Evolutionary conservation across 176 grass and related monocot genomes (phyloP), one percentile per base, ranked within the genome.

Genomic region (Musa acuminata): DNA sequence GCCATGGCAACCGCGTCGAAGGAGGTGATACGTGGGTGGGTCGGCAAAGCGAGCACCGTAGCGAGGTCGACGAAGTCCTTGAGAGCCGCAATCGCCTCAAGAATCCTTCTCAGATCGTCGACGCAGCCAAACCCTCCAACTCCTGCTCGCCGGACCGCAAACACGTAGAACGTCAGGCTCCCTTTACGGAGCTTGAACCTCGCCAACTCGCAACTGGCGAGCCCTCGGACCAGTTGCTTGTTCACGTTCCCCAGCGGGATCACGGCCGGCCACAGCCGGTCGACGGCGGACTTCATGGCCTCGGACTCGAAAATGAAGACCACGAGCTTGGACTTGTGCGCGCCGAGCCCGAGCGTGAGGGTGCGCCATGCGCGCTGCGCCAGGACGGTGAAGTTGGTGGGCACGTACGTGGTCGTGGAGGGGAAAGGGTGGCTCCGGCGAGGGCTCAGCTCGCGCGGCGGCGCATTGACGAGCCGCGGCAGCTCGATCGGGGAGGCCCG

Each of bases 361-460:
- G 93, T 97, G 87, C 86, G 90, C 93, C 93, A 97, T 29, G 93
- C 93, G 81, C 92, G 89, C 81, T 97, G 93, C 51, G 93, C 93
- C 71, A 97, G 82, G 78, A 97, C 90, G 71, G 90, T 97, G 90
- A 97, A 97, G 80, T 89, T 93, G 71, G 93, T 97, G 48, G 93
- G 93, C 55, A 97, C 79, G 79, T 97, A 97, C 10, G 87, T 71
- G 52, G 87, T 90, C 51, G 87, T 92, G n/a, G 93, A 97, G 52
- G 93, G 83, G 82, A 97, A 97, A 26, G 93, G 93, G 23, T 90
- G 85, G 85, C 81, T 90, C 81, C 81, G 84, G 82, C 86, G 88
- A 86, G 88, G 90, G 82, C 85, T 88, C 77, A 97, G 79, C 84
- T 87, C 92, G 27, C 90, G 86, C 57, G 93, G 90, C 75, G 87